phyloP scores from a whole-genome alignment of 805 yeast species.

The Teunomyces aglyptinius region DNA sequence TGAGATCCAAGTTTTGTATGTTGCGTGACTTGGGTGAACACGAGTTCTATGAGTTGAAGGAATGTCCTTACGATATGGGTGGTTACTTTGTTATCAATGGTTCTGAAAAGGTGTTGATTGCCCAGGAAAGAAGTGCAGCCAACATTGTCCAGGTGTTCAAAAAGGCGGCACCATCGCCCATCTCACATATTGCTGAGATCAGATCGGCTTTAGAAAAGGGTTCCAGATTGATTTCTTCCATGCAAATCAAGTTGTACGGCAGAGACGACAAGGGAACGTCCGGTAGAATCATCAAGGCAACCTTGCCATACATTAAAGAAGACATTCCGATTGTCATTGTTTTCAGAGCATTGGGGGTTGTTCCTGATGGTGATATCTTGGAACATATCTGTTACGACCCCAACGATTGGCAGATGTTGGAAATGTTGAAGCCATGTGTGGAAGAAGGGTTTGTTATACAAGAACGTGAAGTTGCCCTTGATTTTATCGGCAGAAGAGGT shows the following conservation, averaged over 20 bases:
- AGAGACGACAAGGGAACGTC: slow-evolving; percentile 68
- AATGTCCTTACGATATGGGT: slow-evolving; percentile 99
- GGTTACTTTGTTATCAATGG: slow-evolving; percentile 98
- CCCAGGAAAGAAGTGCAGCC: slow-evolving; percentile 98
- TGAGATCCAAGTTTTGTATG: slow-evolving; percentile 93
- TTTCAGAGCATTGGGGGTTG: slow-evolving; percentile 96
- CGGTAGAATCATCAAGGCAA: slow-evolving; percentile 88
- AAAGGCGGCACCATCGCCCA: slow-evolving; percentile 95
- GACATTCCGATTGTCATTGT: slow-evolving; percentile 97
- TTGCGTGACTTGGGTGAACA: slow-evolving; percentile 85
- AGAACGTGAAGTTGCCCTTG: slow-evolving; percentile 96
- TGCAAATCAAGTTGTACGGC: slow-evolving; percentile 90
- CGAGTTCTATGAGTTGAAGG: slow-evolving; percentile 92
- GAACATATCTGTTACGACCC: slow-evolving; percentile 98
- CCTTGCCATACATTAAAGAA: slow-evolving; percentile 92
- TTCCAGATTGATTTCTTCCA: slow-evolving; percentile 86
- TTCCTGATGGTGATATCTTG: slow-evolving; percentile 97
- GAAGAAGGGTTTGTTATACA: slow-evolving; percentile 98
- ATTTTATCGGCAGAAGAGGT: slow-evolving; percentile 97
- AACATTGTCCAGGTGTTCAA: slow-evolving; percentile 98
- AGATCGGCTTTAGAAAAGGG: slow-evolving; percentile 97
- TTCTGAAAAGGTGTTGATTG: slow-evolving; percentile 95
- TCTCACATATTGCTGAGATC: slow-evolving; percentile 94
- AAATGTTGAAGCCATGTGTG: slow-evolving; percentile 97
- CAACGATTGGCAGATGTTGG: slow-evolving; percentile 99